Evolutionary conservation across 345 rosid genomes (phyloP).

Genomic region (Viola odorata): DNA sequence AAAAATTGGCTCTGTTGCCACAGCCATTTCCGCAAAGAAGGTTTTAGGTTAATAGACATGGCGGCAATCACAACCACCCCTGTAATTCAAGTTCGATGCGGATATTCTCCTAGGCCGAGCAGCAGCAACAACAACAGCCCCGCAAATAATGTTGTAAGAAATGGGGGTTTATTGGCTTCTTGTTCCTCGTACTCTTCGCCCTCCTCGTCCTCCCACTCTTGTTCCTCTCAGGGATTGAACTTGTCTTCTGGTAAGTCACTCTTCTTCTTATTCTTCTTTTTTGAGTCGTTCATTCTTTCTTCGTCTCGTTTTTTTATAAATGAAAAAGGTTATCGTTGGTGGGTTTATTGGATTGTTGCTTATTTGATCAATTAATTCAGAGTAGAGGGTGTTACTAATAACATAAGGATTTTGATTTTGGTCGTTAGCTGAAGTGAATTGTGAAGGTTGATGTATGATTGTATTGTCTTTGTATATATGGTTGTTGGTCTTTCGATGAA

Average conservation of each 20-base stretch:
- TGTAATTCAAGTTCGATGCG: constrained; percentile 38
- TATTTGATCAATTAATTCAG: neutral
- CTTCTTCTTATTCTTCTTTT: neutral
- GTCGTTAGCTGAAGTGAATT: neutral
- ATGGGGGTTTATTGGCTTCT: constrained; percentile 15
- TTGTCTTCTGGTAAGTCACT: constrained; percentile 22
- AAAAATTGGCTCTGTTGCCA: too few species aligned
- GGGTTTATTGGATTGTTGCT: neutral
- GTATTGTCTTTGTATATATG: neutral
- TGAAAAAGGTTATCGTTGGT: neutral
- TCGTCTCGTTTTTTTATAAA: neutral
- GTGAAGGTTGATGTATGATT: neutral
- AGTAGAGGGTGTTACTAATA: neutral
- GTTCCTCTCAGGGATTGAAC: constrained; percentile 35
- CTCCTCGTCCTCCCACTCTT: constrained; percentile 33
- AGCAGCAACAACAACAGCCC: neutral
- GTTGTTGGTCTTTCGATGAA: neutral
- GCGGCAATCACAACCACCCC: constrained; percentile 44
- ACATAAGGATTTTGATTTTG: neutral
- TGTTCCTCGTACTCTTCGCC: constrained; percentile 31
- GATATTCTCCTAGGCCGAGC: constrained; percentile 28
- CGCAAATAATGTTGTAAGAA: constrained; percentile 5
- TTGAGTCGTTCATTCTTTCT: neutral
- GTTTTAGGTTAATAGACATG: constrained; percentile 10
- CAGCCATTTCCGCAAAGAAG: constrained; percentile 21